These are phyloP conservation scores for Penicillium mononematosum DNA, from an alignment of 495 filamentous ascomycete species.

Conservation along the genomic window DNA sequence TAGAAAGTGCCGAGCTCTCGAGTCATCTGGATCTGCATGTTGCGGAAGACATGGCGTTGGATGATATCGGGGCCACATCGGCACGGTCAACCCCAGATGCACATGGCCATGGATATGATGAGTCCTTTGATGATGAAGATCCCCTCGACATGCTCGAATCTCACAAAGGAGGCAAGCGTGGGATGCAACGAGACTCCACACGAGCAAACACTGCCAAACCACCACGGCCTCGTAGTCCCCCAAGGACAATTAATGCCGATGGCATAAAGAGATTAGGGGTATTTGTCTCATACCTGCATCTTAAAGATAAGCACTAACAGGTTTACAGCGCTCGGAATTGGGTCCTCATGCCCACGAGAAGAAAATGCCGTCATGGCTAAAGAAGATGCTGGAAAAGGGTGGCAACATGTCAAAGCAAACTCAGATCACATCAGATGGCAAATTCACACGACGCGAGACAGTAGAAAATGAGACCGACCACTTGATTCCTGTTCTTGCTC, in stretches of 20 bases:
- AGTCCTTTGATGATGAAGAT: slow-evolving; percentile 17
- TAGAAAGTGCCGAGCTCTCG: slow-evolving; percentile 60
- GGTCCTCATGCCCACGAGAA: slow-evolving; percentile 85
- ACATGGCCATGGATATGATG: slow-evolving; percentile 8
- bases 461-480: slow-evolving; percentile 63
- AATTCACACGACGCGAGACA: slow-evolving; percentile 39
- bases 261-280: slow-evolving; percentile 45
- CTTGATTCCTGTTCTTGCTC: slow-evolving; percentile 73
- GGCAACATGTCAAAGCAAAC: slow-evolving; percentile 56
- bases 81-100: neutral
- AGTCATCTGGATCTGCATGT: slow-evolving; percentile 74
- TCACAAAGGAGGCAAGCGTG: slow-evolving; percentile 19
- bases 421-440: slow-evolving; percentile 53
- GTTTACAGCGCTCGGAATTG: slow-evolving; percentile 55
- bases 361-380: slow-evolving; percentile 82
- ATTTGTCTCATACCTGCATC: slow-evolving; percentile 11
- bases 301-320: slow-evolving; percentile 23
- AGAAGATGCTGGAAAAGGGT: slow-evolving; percentile 62
- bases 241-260: slow-evolving; percentile 12
- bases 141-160: slow-evolving; percentile 3
- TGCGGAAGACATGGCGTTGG: slow-evolving; percentile 55
- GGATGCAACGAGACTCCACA: slow-evolving; percentile 16
- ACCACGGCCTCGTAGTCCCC: slow-evolving; percentile 13
- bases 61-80: slow-evolving; percentile 31
- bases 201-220: slow-evolving; percentile 17